A percentile compares a stretch with the other conserved stretches of the same genome.
Evolutionary conservation across 352 stramenopile genomes (phyloP).

Genomic region (Pythium scleroteichum): DNA sequence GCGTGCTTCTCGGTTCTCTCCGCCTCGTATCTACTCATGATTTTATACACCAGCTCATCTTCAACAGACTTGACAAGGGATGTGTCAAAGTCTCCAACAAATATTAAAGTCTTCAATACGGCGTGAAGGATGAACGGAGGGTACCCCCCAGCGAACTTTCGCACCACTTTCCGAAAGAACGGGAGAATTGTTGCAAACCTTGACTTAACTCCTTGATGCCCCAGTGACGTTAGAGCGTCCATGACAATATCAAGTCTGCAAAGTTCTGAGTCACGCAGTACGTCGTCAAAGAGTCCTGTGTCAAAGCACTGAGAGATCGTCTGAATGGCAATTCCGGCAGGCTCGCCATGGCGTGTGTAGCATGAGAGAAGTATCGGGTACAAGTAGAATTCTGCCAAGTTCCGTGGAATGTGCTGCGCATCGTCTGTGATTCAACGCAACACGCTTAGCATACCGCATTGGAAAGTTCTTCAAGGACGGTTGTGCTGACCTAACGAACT

Average conservation of each 20-base stretch:
- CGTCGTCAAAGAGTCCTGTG: conserved; percentile 51
- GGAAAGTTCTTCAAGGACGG: no score
- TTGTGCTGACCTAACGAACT: neutral
- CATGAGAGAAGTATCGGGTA: conserved; percentile 77
- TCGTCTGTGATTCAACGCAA: neutral
- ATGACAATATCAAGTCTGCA: conserved; percentile 57
- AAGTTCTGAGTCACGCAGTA: conserved; percentile 28
- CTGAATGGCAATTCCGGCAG: conserved; percentile 49
- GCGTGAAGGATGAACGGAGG: conserved; percentile 57
- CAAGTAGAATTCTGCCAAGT: conserved; percentile 63
- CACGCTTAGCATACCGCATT: no score
- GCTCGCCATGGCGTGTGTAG: conserved; percentile 69
- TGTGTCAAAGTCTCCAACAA: conserved; percentile 76
- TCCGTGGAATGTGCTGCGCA: conserved; percentile 1
- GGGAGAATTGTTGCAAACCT: conserved; percentile 58
- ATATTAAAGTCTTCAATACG: conserved; percentile 68
- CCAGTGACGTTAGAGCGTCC: conserved; percentile 66
- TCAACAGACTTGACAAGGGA: conserved; percentile 63
- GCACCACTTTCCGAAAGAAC: conserved; percentile 77
- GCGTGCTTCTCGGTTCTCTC: conserved; percentile 31
- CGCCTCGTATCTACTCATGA: conserved; percentile 71
- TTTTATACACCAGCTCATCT: conserved; percentile 69
- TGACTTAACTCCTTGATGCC: conserved; percentile 76
- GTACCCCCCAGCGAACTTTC: conserved; percentile 43
- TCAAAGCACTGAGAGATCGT: conserved; percentile 65